Evolutionary conservation across 2,329 filamentous ascomycete genomes (phyloP).

Genomic region (Aspergillus transmontanensis): DNA sequence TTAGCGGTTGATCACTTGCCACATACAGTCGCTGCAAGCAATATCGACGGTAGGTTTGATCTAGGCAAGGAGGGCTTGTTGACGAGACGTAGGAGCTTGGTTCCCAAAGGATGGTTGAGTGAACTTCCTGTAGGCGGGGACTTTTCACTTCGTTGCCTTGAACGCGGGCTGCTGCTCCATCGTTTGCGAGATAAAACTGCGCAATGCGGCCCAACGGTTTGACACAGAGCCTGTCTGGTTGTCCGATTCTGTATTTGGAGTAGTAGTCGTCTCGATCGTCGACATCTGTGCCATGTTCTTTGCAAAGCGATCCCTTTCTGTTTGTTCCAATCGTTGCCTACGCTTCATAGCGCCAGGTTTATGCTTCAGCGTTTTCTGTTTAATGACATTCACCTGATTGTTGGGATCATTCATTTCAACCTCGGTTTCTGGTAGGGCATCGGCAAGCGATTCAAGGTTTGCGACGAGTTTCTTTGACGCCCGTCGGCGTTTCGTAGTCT

Average conservation of each 20-base stretch:
- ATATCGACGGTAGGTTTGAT: neutral
- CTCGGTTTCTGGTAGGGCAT: conserved; percentile 72
- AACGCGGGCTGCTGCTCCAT: conserved; percentile 90
- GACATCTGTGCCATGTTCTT: conserved; percentile 78
- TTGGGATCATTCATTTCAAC: conserved; percentile 48
- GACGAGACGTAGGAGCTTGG: neutral
- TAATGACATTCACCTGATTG: conserved; percentile 67
- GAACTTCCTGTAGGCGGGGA: neutral
- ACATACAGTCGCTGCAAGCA: neutral
- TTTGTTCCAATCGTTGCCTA: conserved; percentile 76
- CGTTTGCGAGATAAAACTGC: conserved; percentile 80
- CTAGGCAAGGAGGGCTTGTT: neutral
- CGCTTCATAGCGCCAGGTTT: conserved; percentile 79
- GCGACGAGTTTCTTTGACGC: conserved; percentile 77
- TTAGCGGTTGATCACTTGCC: neutral
- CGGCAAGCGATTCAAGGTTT: conserved; percentile 73
- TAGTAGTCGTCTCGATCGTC: conserved; percentile 37
- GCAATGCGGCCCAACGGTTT: conserved; percentile 76
- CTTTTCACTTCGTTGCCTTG: conserved; percentile 36
- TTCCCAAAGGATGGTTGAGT: neutral
- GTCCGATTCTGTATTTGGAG: conserved; percentile 19
- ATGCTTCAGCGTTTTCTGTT: conserved; percentile 73
- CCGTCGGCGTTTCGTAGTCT: conserved; percentile 64
- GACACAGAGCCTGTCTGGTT: conserved; percentile 44
- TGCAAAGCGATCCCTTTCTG: conserved; percentile 82